Conservation (phyloP, 768 basidiomycete genomes). For the Lentinula boryana region DNA sequence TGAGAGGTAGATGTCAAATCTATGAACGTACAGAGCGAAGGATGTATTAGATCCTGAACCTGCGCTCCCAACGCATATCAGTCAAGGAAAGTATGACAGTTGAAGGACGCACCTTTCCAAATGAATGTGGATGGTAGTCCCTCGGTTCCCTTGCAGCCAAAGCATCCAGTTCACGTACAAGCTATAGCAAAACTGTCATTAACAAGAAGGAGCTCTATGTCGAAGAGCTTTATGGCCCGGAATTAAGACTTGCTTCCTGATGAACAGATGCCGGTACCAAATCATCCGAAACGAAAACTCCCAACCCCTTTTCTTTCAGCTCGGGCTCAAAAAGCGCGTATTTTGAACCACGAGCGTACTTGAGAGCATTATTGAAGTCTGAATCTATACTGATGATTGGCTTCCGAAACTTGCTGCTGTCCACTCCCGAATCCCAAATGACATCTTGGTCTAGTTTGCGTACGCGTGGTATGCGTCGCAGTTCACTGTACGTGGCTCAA, state of each 20-base stretch:
- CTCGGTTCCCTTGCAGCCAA: slow-evolving; percentile 10
- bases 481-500: background rate
- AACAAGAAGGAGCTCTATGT: background rate
- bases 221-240: background rate
- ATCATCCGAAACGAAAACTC: slow-evolving; percentile 6
- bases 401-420: background rate
- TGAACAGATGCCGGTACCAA: slow-evolving; percentile 11
- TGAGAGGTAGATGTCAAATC: background rate
- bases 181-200: background rate
- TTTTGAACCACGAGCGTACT: background rate
- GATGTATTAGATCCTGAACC: slow-evolving; percentile 15
- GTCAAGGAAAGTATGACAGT: background rate
- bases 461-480: background rate
- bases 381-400: background rate
- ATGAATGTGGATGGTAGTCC: slow-evolving; percentile 14
- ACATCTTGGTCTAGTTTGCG: background rate
- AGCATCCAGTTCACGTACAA: slow-evolving; percentile 10
- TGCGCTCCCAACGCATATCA: background rate
- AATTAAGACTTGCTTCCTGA: slow-evolving; percentile 1
- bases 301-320: background rate
- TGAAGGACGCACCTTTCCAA: slow-evolving; percentile 5
- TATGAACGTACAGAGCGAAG: slow-evolving; percentile 9
- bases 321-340: background rate
- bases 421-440: too few relatives aligned
- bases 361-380: background rate